Base-by-base conservation (phyloP, 352 stramenopile species). In the Globisporangium lucens region DNA sequence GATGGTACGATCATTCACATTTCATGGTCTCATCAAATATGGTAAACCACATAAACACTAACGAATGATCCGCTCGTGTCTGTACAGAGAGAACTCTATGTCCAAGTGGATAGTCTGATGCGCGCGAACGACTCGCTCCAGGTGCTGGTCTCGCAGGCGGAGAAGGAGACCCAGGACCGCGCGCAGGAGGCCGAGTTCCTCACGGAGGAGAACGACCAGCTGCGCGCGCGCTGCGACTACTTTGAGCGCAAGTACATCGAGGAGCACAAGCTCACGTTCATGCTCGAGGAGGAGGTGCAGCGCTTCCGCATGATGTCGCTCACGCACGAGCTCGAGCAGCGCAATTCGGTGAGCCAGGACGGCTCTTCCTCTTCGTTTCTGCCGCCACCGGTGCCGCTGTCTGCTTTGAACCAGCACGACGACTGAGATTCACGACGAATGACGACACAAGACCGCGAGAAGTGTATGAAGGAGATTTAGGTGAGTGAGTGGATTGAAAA, bases 151-250 rank as follows among this genome's bases (percentile, higher is more conserved):
- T 80, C 76, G 52, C 66, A 87, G 46, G 72, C 84, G 5, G 85
- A 94, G 58, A 75, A 83, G 36, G 84, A 93, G 20, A 78, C 79
- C 2, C 75, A 83, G 43, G 78, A 92, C 30, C 80, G 76, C 15
- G 76, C 72, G 15, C 78, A 91, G 71, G 83, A 93, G 74, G 82
- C 89, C 30, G 83, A 93, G 47, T 90, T 74, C 51, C 71, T 94
- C 36, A 87, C 78, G 43, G 83, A 93, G 67, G 86, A 94, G 63
- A 94, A 93, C 68, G 82, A 91, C 57, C 79, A 88, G 56, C 71
- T 92, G n/a, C 75, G 81, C 10, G 80, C 84, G 51, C 83, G 80
- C 7, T 90, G 74, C 56, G 75, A 69, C n/a, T 70, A 81, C 52
- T 74, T 94, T 30, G 83, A 94, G 57, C 68, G 72, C 6, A 81